phyloP scores from a whole-genome alignment of 257 asterid species.

The Plantago ovata region DNA sequence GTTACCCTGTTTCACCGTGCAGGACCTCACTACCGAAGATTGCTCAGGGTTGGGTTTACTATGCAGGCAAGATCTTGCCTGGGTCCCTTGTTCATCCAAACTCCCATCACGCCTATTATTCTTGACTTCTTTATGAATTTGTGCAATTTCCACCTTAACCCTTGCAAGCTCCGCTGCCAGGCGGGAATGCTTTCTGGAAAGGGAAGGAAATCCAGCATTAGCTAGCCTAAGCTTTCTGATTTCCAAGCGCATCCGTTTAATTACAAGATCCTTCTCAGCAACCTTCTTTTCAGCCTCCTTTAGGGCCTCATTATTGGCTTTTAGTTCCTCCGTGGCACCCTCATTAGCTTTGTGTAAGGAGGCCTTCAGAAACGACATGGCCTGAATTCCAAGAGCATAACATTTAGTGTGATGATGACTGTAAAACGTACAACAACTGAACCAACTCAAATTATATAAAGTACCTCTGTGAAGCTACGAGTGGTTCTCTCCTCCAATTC shows the following conservation, averaged over 20 bases:
- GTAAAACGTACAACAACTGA: neutral
- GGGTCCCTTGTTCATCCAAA: too few relatives aligned
- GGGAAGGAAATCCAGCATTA: neutral
- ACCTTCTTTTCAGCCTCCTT: neutral
- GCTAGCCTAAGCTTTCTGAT: neutral
- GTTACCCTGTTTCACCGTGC: too few relatives aligned
- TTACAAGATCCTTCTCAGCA: slow-evolving; percentile 1
- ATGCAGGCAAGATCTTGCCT: too few relatives aligned
- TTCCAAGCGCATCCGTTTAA: neutral
- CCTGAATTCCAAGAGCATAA: neutral
- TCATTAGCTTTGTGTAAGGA: neutral
- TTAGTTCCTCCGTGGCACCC: too few relatives aligned
- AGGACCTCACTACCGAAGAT: too few relatives aligned
- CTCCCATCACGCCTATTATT: too few relatives aligned
- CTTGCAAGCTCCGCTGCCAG: neutral
- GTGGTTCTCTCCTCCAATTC: neutral
- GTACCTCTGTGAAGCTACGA: neutral
- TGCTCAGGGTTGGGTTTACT: too few relatives aligned
- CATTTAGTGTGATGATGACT: too few relatives aligned
- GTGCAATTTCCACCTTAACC: too few relatives aligned
- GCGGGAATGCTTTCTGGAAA: neutral
- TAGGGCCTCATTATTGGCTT: neutral
- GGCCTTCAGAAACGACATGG: neutral
- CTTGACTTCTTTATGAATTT: too few relatives aligned
- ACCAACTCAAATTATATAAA: neutral